Base-by-base conservation (phyloP, 306 rosid genomes). In the Cicer judaicum region DNA sequence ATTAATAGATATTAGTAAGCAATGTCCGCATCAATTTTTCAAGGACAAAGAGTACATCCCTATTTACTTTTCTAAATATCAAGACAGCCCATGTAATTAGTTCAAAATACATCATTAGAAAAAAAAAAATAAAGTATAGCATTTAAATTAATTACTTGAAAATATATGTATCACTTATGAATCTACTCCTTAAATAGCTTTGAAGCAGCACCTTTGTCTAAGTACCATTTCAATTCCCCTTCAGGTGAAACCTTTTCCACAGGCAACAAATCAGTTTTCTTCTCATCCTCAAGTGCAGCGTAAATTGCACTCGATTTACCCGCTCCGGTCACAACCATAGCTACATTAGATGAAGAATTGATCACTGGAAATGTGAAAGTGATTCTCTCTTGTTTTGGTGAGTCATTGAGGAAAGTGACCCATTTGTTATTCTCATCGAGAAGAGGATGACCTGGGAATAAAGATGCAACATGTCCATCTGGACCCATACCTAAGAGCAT, bases 401-500 rank as follows among this genome's bases (percentile, higher is more conserved):
- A 91, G 80, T 93, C 88, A 16, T 59, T 80, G 13, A 90, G 68
- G 78, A 56, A 84, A 67, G 91, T 79, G 38, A 93, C 94, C 98
- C 96, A 93, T 63, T 86, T 89, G 44, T 82, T 16, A 43, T 79
- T 68, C 82, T 93, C 98, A 3, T 77, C 47, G 39, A 85, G 60
- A 54, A 82, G 85, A 60, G 88, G 83, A 55, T 93, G 92, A 8
- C 89, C 89, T 1, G 96, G 95, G 80, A 90, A 90, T 29, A 93
- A 79, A 36, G 96, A 89, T 54, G 91, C 98, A 10, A 93, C 87
- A 5, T 90, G 96, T 16, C 98, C 98, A 78, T 92, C 96, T 34
- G 98, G 90, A 39, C 98, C 98, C 96, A 90, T 89, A 5, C 92
- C 96, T 5, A 93, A 68, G 7, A 93, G 85, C 85, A 80, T 82